phyloP scores from a whole-genome alignment of 768 basidiomycete genomes.

The Xanthoconium purpureum region DNA sequence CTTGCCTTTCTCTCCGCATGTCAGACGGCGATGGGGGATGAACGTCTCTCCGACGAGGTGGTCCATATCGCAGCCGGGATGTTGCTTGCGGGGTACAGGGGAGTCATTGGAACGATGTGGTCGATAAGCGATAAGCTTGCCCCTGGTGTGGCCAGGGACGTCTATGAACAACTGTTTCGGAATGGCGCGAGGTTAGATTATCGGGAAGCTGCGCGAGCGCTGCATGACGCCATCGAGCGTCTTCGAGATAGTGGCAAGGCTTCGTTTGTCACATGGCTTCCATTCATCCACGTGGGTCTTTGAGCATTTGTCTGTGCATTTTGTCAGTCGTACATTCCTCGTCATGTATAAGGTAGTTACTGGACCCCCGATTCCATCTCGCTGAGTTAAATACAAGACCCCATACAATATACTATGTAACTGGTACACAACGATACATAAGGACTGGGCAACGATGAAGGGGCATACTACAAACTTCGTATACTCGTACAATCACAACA shows the following conservation, averaged over 20 bases:
- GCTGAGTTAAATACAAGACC: no score
- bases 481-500: no score
- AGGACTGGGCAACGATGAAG: no score
- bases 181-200: not conserved
- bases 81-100: slow-evolving; percentile 30
- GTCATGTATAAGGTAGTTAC: no score
- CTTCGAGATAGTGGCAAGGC: not conserved
- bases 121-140: slow-evolving; percentile 23
- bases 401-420: no score
- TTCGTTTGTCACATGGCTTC: slow-evolving; percentile 5
- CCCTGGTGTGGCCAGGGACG: slow-evolving; percentile 30
- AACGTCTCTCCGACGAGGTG: not conserved
- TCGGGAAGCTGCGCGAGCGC: not conserved
- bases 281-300: slow-evolving; percentile 8
- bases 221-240: not conserved
- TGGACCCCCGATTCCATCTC: no score
- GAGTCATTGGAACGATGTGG: slow-evolving; percentile 5
- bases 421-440: no score
- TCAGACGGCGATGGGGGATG: not conserved
- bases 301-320: not conserved
- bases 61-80: slow-evolving; percentile 22
- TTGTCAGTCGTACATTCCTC: no score
- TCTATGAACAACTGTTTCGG: not conserved
- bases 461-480: no score
- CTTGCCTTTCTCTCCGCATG: not conserved